Conservation (phyloP, 305 asterid species). For the Coffea humblotiana region DNA sequence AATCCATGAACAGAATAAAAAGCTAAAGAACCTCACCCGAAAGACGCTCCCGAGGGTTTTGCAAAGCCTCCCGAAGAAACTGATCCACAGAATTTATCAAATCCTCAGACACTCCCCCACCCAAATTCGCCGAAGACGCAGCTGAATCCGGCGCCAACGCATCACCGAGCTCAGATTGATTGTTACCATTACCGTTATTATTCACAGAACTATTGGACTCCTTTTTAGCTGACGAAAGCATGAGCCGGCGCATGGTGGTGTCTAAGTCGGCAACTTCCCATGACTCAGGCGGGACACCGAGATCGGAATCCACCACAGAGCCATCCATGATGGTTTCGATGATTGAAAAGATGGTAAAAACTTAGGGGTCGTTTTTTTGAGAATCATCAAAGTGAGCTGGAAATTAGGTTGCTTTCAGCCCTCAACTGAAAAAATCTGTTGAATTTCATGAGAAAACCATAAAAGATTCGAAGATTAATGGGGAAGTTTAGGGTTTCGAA, state of each 20-base stretch:
- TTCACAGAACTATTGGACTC: constrained; percentile 26
- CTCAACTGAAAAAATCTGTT: constrained; percentile 24
- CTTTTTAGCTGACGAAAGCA: constrained; percentile 52
- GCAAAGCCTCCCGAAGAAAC: constrained; percentile 91
- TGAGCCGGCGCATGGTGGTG: constrained; percentile 68
- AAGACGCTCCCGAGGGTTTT: constrained; percentile 97
- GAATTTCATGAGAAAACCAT: constrained; percentile 33
- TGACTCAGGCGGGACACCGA: constrained; percentile 69
- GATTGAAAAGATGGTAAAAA: constrained; percentile 11
- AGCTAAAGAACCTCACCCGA: constrained; percentile 54
- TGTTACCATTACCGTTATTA: constrained; percentile 26
- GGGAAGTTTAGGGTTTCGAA: constrained; percentile 43
- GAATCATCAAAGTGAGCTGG: constrained; percentile 47
- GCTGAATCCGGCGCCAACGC: constrained; percentile 19
- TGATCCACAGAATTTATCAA: constrained; percentile 80
- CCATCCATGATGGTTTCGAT: constrained; percentile 53
- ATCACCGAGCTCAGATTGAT: constrained; percentile 55
- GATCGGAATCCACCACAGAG: constrained; percentile 52
- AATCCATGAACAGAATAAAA: neutral
- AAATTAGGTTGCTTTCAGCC: constrained; percentile 23
- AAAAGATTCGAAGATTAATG: constrained; percentile 2
- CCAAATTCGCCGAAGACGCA: constrained; percentile 19
- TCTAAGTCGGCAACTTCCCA: constrained; percentile 95
- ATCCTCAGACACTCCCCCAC: constrained; percentile 49
- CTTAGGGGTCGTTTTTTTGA: constrained; percentile 26